Base-by-base conservation (phyloP, 345 rosid genomes). In the Hypericum androsaemum region DNA sequence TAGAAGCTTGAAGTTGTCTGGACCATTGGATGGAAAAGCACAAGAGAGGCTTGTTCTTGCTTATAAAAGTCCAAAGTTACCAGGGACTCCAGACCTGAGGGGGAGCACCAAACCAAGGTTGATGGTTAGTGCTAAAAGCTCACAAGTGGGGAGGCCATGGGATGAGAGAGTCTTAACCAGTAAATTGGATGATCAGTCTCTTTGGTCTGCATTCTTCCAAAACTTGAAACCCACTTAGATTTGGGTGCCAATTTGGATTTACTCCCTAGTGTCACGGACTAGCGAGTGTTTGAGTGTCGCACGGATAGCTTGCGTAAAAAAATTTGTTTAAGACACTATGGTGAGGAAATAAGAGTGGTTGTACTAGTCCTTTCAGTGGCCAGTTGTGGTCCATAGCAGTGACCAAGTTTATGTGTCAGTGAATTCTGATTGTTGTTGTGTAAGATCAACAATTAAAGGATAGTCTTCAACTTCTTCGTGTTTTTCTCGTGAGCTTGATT, bases 211-310 rank as follows among this genome's bases (percentile, higher is more conserved):
- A n/a, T n/a, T n/a, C n/a, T 89, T 89, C 65, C 83, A 71, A 22
- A 84, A 80, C 65, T 63, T 86, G 80, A 80, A 81, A 56, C 95
- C 95, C 12, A 86, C 88, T 62, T 86, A 71, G n/a, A n/a, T 79
- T n/a, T n/a, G n/a, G n/a, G n/a, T n/a, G n/a, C n/a, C n/a, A n/a
- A n/a, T n/a, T n/a, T n/a, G n/a, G n/a, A n/a, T n/a, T n/a, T n/a
- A n/a, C n/a, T n/a, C n/a, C n/a, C n/a, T n/a, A n/a, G n/a, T n/a
- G n/a, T n/a, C n/a, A n/a, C n/a, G n/a, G n/a, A n/a, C n/a, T n/a
- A n/a, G n/a, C n/a, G n/a, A n/a, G n/a, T n/a, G n/a, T n/a, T n/a
- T n/a, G n/a, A n/a, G n/a, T n/a, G n/a, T n/a, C n/a, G n/a, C n/a
- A n/a, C n/a, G n/a, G n/a, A n/a, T n/a, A 41, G 32, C 42, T 5